Evolutionary conservation across 225 moss, liverwort and hornwort genomes (phyloP), one percentile per base, ranked within the genome.

Genomic region (Neckera pumila): DNA sequence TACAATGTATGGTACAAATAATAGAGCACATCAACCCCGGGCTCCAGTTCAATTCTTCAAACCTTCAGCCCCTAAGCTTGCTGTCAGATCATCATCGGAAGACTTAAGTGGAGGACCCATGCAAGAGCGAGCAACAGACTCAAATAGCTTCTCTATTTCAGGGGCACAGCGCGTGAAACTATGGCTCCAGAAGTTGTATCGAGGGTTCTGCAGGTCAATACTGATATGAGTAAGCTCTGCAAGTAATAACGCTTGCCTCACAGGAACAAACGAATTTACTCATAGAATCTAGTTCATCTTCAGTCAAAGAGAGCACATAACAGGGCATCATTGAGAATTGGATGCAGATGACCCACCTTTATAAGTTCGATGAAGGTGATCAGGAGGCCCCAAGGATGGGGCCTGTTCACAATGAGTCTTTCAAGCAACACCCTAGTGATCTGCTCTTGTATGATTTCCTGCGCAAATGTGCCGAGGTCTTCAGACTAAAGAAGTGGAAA

Each of bases 381-480:
- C 89, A 97, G 90, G 51, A 99, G 90, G 69, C 99, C 99, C 99
- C 99, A 99, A 69, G 99, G 99, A 92, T 99, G 99, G 64, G 99
- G 99, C 81, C 99, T 94, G 88, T 97, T 97, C 38, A 97, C 99
- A 61, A 99, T 97, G 77, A 97, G 96, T 85, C 99, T 94, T 90
- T 99, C 99, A 84, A 99, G 92, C 82, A 99, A 85, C 86, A 99
- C 99, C 89, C 99, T 94, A 43, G 99, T 97, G 83, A 99, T 99
- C 89, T 99, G 99, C 92, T 99, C 99, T 93, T 97, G 96, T 81
- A 96, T 96, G 63, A 97, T 96, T 91, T 99, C 99, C 97, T 99
- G 94, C 81, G 84, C 72, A 61, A 76, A 77, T 61, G 54, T 63
- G 49, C 76, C 63, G 30, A 60, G n/a, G 80, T 65, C 69, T 81